Conservation (phyloP, 1,284 basidiomycete genomes). For the Ustilago hordei region DNA sequence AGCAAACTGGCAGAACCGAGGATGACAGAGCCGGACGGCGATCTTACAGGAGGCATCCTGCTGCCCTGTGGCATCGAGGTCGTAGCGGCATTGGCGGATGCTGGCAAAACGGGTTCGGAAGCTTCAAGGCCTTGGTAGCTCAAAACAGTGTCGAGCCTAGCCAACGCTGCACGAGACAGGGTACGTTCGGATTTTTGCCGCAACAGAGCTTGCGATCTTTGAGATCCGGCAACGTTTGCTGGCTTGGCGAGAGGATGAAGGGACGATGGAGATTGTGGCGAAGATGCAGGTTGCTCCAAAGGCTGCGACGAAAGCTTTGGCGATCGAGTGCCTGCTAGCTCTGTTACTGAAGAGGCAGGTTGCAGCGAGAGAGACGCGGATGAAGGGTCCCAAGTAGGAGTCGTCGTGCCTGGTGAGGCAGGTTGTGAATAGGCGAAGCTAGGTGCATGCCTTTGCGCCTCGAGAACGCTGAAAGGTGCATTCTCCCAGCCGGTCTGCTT, state of each 20-base stretch:
- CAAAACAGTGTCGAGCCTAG: slow-evolving; percentile 33
- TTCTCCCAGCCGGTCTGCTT: slow-evolving; percentile 54
- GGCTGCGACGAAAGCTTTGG: slow-evolving; percentile 22
- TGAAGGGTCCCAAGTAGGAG: slow-evolving; percentile 33
- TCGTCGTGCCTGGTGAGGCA: slow-evolving; percentile 35
- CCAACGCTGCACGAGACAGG: slow-evolving; percentile 27
- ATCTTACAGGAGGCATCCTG: slow-evolving; percentile 18
- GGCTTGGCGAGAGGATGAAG: slow-evolving; percentile 5
- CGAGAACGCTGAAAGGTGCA: slow-evolving; percentile 60
- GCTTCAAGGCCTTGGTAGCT: slow-evolving; percentile 16
- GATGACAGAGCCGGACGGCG: slow-evolving; percentile 37
- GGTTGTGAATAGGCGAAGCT: slow-evolving; percentile 42
- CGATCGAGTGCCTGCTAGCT: slow-evolving; percentile 10
- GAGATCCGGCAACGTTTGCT: not conserved
- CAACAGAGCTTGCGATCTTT: slow-evolving; percentile 8
- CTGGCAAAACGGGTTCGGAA: slow-evolving; percentile 6
- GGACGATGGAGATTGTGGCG: slow-evolving; percentile 25
- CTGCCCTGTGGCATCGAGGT: slow-evolving; percentile 5
- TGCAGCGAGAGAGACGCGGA: slow-evolving; percentile 18
- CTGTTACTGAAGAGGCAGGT: slow-evolving; percentile 25
- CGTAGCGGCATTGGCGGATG: slow-evolving; percentile 19
- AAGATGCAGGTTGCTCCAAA: slow-evolving; percentile 3
- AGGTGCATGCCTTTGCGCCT: slow-evolving; percentile 41
- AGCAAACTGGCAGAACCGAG: slow-evolving; percentile 36
- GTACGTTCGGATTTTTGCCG: slow-evolving; percentile 39